phyloP scores from a whole-genome alignment of 1,139 yeast species.

The Yamadazyma membranifaciens region DNA sequence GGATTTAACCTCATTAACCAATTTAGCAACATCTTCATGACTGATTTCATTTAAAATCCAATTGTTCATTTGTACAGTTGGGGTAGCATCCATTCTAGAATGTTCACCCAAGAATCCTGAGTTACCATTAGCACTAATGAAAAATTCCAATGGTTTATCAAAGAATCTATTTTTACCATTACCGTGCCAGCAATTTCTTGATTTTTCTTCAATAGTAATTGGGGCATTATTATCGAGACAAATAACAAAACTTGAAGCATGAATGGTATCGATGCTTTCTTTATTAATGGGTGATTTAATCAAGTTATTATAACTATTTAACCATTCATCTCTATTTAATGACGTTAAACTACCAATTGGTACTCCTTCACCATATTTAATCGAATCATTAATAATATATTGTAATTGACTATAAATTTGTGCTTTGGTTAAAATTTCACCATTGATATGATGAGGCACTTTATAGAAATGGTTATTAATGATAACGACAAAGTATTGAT shows the following conservation, averaged over 20 bases:
- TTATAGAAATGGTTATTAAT: conserved; percentile 82
- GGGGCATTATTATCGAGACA: conserved; percentile 78
- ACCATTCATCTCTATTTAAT: conserved; percentile 85
- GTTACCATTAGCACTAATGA: conserved; percentile 77
- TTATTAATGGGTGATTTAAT: conserved; percentile 55
- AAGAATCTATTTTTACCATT: conserved; percentile 86
- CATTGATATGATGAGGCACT: conserved; percentile 64
- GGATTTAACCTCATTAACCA: conserved; percentile 27
- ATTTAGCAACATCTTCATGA: conserved; percentile 40
- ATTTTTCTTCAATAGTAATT: conserved; percentile 78
- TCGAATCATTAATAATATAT: conserved; percentile 47
- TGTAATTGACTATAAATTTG: conserved; percentile 68
- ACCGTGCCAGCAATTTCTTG: conserved; percentile 92
- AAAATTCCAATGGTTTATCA: conserved; percentile 89
- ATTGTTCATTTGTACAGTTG: conserved; percentile 87
- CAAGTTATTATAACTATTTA: conserved; percentile 58
- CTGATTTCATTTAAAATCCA: conserved; percentile 58
- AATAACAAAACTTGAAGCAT: conserved; percentile 75
- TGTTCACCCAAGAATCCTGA: conserved; percentile 97
- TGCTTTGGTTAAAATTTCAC: conserved; percentile 54
- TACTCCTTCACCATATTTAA: conserved; percentile 41
- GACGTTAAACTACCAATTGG: conserved; percentile 81
- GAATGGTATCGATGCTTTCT: conserved; percentile 64
- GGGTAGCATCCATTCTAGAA: conserved; percentile 98
- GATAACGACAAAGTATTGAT: conserved; percentile 71